Percentiles rank a stretch among this genome's conserved stretches.
Evolutionary conservation across 768 basidiomycete species (phyloP).

Genomic region (Agaricus subrufescens): DNA sequence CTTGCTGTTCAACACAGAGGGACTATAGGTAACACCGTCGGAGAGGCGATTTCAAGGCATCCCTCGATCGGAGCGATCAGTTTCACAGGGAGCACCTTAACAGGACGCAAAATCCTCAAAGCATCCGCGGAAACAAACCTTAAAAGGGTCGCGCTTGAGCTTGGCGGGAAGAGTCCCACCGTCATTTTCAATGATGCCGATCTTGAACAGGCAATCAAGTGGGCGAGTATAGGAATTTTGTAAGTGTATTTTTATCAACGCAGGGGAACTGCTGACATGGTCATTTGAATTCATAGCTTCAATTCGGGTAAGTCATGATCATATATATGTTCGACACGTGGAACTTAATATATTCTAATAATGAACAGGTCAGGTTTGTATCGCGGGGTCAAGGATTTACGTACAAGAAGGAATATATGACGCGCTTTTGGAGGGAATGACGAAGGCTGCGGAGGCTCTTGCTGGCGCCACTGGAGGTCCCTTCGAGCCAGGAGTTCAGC

Average conservation of each 20-base stretch:
- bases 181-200: conserved; percentile 67
- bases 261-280: no score
- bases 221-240: conserved; percentile 67
- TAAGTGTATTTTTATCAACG: conserved; percentile 27
- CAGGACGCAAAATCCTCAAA: conserved; percentile 71
- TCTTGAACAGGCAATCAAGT: conserved; percentile 59
- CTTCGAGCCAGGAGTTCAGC: conserved; percentile 49
- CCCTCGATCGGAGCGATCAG: conserved; percentile 64
- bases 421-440: conserved; percentile 58
- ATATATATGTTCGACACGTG: no score
- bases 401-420: conserved; percentile 82
- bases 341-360: not conserved
- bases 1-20: conserved; percentile 17
- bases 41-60: conserved; percentile 64
- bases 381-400: conserved; percentile 77
- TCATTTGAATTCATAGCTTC: conserved; percentile 9
- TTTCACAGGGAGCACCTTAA: conserved; percentile 74
- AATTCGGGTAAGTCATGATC: conserved; percentile 21
- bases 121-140: conserved; percentile 72
- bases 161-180: conserved; percentile 66
- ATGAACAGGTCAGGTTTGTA: conserved; percentile 59
- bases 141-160: conserved; percentile 73
- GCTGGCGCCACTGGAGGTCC: conserved; percentile 56
- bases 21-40: conserved; percentile 43
- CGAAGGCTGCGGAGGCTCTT: conserved; percentile 43